These are phyloP conservation scores for Phytophthora foliorum DNA, from an alignment of 352 stramenopile species.

Conservation along the genomic window DNA sequence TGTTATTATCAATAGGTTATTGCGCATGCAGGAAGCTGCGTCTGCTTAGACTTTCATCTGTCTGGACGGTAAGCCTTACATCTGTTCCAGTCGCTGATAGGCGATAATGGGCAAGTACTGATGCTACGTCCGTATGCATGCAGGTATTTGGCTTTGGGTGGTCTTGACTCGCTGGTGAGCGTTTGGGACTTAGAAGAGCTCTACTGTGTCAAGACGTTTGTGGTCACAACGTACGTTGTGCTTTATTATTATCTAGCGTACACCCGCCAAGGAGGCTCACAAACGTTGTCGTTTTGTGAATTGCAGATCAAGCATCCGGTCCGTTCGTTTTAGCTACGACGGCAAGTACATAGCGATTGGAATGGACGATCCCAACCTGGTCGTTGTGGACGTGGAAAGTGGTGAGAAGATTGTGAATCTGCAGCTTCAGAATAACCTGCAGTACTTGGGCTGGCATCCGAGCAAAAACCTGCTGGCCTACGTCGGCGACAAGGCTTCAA, in stretches of 20 bases:
- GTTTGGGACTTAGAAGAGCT: slow-evolving; percentile 90
- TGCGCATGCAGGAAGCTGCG: slow-evolving; percentile 84
- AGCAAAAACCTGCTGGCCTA: slow-evolving; percentile 87
- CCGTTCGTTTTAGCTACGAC: slow-evolving; percentile 83
- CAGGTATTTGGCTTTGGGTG: slow-evolving; percentile 81
- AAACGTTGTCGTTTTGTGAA: slow-evolving; percentile 3
- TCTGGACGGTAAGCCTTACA: slow-evolving; percentile 65
- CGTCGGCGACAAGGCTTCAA: slow-evolving; percentile 81
- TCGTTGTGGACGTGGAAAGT: slow-evolving; percentile 73
- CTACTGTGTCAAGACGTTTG: slow-evolving; percentile 86
- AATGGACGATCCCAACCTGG: slow-evolving; percentile 78
- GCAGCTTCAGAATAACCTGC: slow-evolving; percentile 72
- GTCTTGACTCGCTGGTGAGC: slow-evolving; percentile 87
- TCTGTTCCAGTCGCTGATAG: neutral
- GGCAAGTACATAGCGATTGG: slow-evolving; percentile 78
- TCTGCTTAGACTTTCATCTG: slow-evolving; percentile 83
- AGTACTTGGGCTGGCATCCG: slow-evolving; percentile 88
- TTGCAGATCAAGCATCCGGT: slow-evolving; percentile 80
- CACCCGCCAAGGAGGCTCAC: slow-evolving; percentile 6
- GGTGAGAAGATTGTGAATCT: slow-evolving; percentile 68
- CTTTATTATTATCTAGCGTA: neutral
- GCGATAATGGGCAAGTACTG: neutral
- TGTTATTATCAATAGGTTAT: slow-evolving; percentile 52
- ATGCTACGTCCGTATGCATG: slow-evolving; percentile 4
- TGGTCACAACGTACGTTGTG: slow-evolving; percentile 75